Evolutionary conservation across 805 yeast species (phyloP), one percentile per base, ranked within the genome.

Genomic region (Wickerhamiella slavikovae): DNA sequence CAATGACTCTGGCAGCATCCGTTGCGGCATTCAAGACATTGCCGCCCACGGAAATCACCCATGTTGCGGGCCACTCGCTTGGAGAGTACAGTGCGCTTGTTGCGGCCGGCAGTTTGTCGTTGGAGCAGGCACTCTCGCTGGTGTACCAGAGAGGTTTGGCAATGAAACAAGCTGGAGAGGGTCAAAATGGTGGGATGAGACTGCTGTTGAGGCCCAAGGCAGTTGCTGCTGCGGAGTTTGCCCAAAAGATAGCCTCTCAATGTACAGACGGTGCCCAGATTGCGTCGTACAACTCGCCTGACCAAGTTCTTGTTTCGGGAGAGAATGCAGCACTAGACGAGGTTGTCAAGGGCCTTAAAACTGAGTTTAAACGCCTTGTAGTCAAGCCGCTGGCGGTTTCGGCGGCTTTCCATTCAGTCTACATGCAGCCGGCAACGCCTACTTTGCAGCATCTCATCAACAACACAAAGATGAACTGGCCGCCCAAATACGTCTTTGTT

Each of bases 321-420:
- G 40, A 38, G 9, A 34, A 33, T 4, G 24, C 28, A 2, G 44
- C 40, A 2, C 36, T 66, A 2, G 39, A 39, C 5, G 30, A 34
- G 3, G 42, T 45, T 8, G 37, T 58, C 1, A 36, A 35, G 4
- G 32, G 38, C 17, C 24, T 41, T 11, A 36, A 44, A 10, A 38
- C 40, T 27, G 25, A 38, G 28, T 39, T 38, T 27, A 32, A 38
- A 12, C 37, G 49, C 4, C 33, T 52, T 12, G 40, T 48, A 29
- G 29, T 48, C 6, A 45, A 45, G 6, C 37, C 34, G 17, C 41
- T 66, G 26, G 57, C 63, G 2, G 71, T 64, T 5, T 44, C 53
- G 2, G 58, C 66, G 2, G 70, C 73, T 12, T 66, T 66, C 43
- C 73, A 66, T 42, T 58, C 55, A 22, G 33, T 41, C 4, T 34